These are phyloP conservation scores for Smithsoniella earleae DNA, from an alignment of 163 green algal genomes.

Conservation along the genomic window DNA sequence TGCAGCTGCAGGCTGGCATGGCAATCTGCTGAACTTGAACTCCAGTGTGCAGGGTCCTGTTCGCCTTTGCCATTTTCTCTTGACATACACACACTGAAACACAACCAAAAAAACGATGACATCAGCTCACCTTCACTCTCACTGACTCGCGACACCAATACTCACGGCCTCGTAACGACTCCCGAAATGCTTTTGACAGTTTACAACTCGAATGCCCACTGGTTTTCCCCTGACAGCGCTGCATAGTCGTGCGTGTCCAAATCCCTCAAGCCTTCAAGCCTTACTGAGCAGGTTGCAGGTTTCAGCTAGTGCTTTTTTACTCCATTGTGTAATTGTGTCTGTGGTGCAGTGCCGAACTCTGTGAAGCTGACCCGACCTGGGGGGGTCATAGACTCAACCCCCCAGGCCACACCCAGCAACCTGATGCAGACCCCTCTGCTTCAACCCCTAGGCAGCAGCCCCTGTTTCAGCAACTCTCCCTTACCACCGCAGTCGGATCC, in stretches of 20 bases:
- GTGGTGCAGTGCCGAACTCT: neutral
- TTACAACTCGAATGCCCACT: neutral
- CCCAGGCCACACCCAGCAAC: conserved; percentile 3
- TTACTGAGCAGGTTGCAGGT: neutral
- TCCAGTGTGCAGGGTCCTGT: neutral
- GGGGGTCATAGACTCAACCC: neutral
- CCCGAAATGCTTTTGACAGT: neutral
- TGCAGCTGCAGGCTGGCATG: too few relatives aligned
- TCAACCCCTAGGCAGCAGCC: neutral
- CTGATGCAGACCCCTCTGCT: conserved; percentile 14
- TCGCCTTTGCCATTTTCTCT: neutral
- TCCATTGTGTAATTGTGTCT: neutral
- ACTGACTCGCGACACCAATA: too few relatives aligned
- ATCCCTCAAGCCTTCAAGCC: neutral
- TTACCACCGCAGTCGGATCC: neutral
- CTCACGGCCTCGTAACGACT: too few relatives aligned
- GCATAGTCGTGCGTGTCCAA: neutral
- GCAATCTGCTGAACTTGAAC: neutral
- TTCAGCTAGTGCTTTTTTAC: neutral
- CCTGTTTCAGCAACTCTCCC: neutral
- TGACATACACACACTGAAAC: neutral
- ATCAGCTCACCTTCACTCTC: too few relatives aligned
- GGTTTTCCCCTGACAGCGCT: neutral
- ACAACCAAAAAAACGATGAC: neutral
- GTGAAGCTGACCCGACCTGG: conserved; percentile 7